Evolutionary conservation across 2,329 filamentous ascomycete species (phyloP), one percentile per base, ranked within the genome.

Genomic region (Arthroderma sp.): DNA sequence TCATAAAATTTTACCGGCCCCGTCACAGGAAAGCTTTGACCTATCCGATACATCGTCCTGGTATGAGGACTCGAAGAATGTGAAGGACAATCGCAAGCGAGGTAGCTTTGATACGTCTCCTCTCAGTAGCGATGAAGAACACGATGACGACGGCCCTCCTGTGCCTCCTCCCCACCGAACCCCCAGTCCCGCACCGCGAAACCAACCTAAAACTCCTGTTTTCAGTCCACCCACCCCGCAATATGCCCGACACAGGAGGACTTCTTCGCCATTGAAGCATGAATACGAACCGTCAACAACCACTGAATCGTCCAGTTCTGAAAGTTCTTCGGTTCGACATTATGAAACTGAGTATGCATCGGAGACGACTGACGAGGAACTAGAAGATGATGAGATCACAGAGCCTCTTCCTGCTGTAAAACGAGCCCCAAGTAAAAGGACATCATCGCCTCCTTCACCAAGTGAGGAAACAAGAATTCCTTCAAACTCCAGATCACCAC

Each of bases 201-300:
- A 60, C 4, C 65, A 66, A 8, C 54, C 66, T 9, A 72, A 68
- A 47, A 60, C 67, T 56, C 64, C 68, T 48, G 46, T 71, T 59
- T 52, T 79, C 61, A 58, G 69, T 57, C 56, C 80, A 68, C 54
- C 62, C 54, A 53, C 64, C 45, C 56, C 67, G 50, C 59, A 65
- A 59, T 55, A 62, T 54, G 53, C 61, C 60, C 51, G 71, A 61
- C 61, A 82, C 57, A 78, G 88, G 38, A 78, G 87, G 11, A 83
- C 80, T 1, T 96, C 91, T 0, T 98, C 91, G 1, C 91, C 91
- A 0, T 70, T 98, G 41, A 98, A 98, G 67, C 89, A 96, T 59
- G 89, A 98, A 65, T 98, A 95, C 56, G 82, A 88, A 50, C 89
- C 89, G 9, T 96, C 91, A 10, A 79, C 77, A 5, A 77, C 76